Conservation (phyloP, 1,284 basidiomycete species). For the Amylostereum areolatum region DNA sequence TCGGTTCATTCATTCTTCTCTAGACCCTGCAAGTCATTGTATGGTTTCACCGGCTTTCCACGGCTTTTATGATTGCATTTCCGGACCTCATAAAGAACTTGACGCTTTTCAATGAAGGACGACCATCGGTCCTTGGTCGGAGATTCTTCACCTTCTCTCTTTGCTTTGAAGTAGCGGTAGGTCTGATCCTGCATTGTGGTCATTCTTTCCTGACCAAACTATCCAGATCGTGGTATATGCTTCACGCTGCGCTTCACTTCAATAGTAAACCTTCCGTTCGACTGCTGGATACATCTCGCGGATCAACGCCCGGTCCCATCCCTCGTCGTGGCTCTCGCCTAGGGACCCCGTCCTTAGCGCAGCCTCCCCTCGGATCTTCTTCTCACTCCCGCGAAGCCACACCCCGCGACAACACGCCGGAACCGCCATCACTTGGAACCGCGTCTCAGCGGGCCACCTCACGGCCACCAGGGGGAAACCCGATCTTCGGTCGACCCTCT, state of each 20-base stretch:
- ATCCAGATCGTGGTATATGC: background rate
- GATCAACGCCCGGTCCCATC: too few species aligned
- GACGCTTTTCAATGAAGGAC: constrained; percentile 28
- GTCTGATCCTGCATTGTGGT: constrained; percentile 17
- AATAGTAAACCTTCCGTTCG: background rate
- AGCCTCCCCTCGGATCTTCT: too few species aligned
- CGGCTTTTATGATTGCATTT: constrained; percentile 40
- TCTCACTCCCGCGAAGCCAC: too few species aligned
- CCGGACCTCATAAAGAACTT: constrained; percentile 36
- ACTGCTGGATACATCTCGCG: background rate
- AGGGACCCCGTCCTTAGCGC: too few species aligned
- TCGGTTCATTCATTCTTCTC: background rate
- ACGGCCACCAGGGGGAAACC: constrained; percentile 22
- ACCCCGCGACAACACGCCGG: too few species aligned
- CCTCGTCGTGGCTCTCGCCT: too few species aligned
- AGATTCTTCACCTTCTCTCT: constrained; percentile 41
- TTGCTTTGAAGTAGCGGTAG: constrained; percentile 47
- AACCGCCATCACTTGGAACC: constrained; percentile 35
- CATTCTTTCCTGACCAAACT: constrained; percentile 3
- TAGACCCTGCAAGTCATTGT: constrained; percentile 52
- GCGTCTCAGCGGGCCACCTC: constrained; percentile 27
- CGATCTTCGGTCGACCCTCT: constrained; percentile 68
- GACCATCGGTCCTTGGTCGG: constrained; percentile 28
- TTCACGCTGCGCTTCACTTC: background rate
- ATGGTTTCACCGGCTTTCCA: constrained; percentile 53